Percentiles rank a stretch among this genome's conserved stretches.
Evolutionary conservation across 1,284 basidiomycete genomes (phyloP).

Genomic region (Bondarzewia mesenterica): DNA sequence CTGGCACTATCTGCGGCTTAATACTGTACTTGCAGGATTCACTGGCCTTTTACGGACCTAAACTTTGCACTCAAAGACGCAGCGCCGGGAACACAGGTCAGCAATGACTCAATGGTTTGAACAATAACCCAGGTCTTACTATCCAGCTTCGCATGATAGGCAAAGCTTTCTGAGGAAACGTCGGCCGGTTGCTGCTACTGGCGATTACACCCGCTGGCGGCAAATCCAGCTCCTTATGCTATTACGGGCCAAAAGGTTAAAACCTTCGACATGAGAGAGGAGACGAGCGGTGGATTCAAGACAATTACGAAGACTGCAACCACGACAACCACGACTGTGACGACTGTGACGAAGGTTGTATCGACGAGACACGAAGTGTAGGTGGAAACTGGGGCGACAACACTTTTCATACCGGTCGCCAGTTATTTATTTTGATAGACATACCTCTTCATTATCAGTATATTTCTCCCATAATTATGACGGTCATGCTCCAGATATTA

Average conservation of each 20-base stretch:
- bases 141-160: slow-evolving; percentile 5
- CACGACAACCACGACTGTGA: slow-evolving; percentile 4
- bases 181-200: slow-evolving; percentile 2
- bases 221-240: not conserved
- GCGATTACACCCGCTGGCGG: slow-evolving; percentile 2
- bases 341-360: slow-evolving; percentile 3
- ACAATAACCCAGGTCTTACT: not conserved
- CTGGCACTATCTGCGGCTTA: not conserved
- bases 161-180: not conserved
- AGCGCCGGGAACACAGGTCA: not conserved
- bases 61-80: not conserved
- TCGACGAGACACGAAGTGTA: not conserved
- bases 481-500: too few species aligned
- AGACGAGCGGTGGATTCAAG: not conserved
- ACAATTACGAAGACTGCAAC: slow-evolving; percentile 4
- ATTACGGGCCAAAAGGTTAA: not conserved
- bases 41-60: not conserved
- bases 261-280: slow-evolving; percentile 2
- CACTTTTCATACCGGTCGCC: too few species aligned
- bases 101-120: not conserved
- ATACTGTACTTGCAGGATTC: slow-evolving; percentile 1
- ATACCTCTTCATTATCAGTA: too few species aligned
- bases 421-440: too few species aligned
- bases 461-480: too few species aligned
- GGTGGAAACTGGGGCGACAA: too few species aligned